phyloP scores from a whole-genome alignment of 2,329 filamentous ascomycete genomes.

The Cladosporium sp. region DNA sequence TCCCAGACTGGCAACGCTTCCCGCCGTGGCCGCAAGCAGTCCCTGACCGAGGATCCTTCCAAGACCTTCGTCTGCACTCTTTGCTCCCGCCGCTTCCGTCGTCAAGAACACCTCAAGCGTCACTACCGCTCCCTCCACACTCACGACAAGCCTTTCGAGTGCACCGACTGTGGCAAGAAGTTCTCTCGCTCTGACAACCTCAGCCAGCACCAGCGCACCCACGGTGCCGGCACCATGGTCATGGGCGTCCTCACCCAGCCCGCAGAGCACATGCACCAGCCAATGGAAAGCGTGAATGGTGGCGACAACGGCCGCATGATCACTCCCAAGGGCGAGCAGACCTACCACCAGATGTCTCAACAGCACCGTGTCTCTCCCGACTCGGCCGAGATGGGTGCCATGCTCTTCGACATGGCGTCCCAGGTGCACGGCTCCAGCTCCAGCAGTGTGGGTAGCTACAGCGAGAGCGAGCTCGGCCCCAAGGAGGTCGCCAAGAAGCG shows the following conservation, averaged over 20 bases:
- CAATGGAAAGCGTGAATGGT: constrained; percentile 31
- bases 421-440: constrained; percentile 64
- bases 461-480: constrained; percentile 21
- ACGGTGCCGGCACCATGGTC: constrained; percentile 82
- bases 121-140: constrained; percentile 98
- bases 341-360: constrained; percentile 19
- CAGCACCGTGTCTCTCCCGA: constrained; percentile 42
- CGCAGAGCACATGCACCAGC: constrained; percentile 27
- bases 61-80: constrained; percentile 98
- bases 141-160: constrained; percentile 97
- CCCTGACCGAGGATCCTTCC: constrained; percentile 91
- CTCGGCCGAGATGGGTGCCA: constrained; percentile 65
- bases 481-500: constrained; percentile 41
- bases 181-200: constrained; percentile 98
- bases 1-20: constrained; percentile 56
- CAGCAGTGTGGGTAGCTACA: constrained; percentile 35
- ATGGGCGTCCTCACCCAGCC: constrained; percentile 67
- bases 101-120: constrained; percentile 97
- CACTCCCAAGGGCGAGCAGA: constrained; percentile 31
- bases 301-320: constrained; percentile 32
- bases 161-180: constrained; percentile 97
- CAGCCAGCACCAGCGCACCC: constrained; percentile 90
- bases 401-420: constrained; percentile 72
- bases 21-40: constrained; percentile 96
- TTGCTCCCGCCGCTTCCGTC: constrained; percentile 94